Evolutionary conservation across 495 filamentous ascomycete genomes (phyloP).

Genomic region (Hypoxylon lienhwacheense): DNA sequence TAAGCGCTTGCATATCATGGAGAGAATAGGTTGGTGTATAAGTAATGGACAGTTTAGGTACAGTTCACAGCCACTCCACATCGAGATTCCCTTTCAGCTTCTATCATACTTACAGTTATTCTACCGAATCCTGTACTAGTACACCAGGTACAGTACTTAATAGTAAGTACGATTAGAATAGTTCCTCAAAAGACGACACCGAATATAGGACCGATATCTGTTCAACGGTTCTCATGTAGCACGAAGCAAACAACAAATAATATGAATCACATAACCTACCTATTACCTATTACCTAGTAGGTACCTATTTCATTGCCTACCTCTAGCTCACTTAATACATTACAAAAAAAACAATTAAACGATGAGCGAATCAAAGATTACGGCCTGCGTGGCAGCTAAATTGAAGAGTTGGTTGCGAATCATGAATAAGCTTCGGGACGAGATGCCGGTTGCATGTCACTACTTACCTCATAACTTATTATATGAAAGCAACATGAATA

Average conservation of each 20-base stretch:
- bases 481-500: no score
- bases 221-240: background rate
- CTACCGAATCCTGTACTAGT: no score
- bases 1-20: no score
- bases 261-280: background rate
- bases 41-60: no score
- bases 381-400: constrained; percentile 27
- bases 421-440: constrained; percentile 12
- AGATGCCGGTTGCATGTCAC: constrained; percentile 16
- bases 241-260: constrained; percentile 8
- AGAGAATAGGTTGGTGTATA: no score
- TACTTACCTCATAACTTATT: background rate
- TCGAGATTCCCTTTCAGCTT: no score
- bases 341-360: background rate
- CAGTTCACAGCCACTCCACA: no score
- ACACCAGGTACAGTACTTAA: no score
- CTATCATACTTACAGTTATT: no score
- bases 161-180: no score
- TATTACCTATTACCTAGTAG: no score
- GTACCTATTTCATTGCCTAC: constrained; percentile 5
- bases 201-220: constrained; percentile 17
- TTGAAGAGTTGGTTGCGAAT: constrained; percentile 3
- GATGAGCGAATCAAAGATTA: constrained; percentile 14
- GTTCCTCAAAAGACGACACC: background rate
- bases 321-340: constrained; percentile 2